Percentiles rank a stretch among this genome's conserved stretches.
Conservation (phyloP, 805 yeast species). For the Wickerhamomyces chaumierensis region DNA sequence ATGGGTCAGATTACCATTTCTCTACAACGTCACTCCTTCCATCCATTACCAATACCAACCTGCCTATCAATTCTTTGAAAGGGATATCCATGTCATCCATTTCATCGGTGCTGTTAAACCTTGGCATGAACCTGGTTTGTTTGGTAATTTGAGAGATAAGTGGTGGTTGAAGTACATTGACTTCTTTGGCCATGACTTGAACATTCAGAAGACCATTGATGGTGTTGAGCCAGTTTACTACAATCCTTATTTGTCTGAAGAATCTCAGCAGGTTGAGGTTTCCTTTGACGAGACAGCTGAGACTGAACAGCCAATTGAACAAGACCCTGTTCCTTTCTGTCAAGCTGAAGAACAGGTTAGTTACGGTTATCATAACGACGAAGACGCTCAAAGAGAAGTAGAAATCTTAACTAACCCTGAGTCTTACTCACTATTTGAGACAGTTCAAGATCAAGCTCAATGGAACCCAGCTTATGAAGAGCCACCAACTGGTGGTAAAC, state of each 20-base stretch:
- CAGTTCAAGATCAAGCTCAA: slow-evolving; percentile 6
- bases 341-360: slow-evolving; percentile 2
- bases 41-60: slow-evolving; percentile 65
- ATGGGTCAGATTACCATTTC: slow-evolving; percentile 72
- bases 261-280: background rate
- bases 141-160: slow-evolving; percentile 8
- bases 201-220: slow-evolving; percentile 10
- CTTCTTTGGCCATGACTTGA: slow-evolving; percentile 10
- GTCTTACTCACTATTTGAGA: slow-evolving; percentile 13
- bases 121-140: slow-evolving; percentile 25
- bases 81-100: slow-evolving; percentile 40
- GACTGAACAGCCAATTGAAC: background rate
- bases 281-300: too few species aligned
- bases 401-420: slow-evolving; percentile 9
- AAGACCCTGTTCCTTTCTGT: background rate
- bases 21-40: slow-evolving; percentile 72
- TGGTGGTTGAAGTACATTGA: slow-evolving; percentile 18
- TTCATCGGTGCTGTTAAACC: slow-evolving; percentile 59
- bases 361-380: too few species aligned
- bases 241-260: background rate
- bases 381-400: slow-evolving; percentile 1
- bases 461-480: slow-evolving; percentile 36
- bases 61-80: slow-evolving; percentile 44
- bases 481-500: slow-evolving; percentile 27
- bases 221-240: slow-evolving; percentile 17